Evolutionary conservation across 2,329 filamentous ascomycete species (phyloP), one percentile per base, ranked within the genome.

Genomic region (Penicillium italicum): DNA sequence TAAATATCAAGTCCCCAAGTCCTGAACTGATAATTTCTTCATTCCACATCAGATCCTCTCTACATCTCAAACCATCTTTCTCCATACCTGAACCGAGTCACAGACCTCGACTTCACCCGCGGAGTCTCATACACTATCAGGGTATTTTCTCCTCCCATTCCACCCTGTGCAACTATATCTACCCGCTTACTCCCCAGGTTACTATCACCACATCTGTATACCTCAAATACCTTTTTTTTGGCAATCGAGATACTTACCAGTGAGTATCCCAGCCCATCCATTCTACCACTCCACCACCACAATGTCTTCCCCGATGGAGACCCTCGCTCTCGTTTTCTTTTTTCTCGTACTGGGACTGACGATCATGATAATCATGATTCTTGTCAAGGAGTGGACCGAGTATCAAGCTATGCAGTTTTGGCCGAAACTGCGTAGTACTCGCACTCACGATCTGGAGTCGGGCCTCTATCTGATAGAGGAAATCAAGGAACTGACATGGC

Each of bases 371-470:
- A 37, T 45, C 26, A 51, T 51, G 38, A 40, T 55, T 33, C 40
- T 55, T 40, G 53, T 45, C 20, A 51, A 55, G 28, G 46, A 55
- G 53, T 55, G 53, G 53, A 45, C 47, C 8, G 47, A 55, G 47
- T 50, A 45, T 18, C 16, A 33, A 38, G 40, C 47, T 45, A 28
- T n/a, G 26, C 53, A 45, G 14, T 38, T 55, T 20, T 55, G 53
- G 53, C 53, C 53, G 53, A 38, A 51, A 43, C 47, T 40, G 47
- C 38, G 40, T 40, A 44, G 40, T 12, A 24, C 47, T 45, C 38
- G 34, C 40, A 20, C 53, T 40, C 40, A 40, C 24, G 53, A 55
- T 38, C 47, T 55, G 33, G 53, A 55, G 14, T 50, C 41, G 40
- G 40, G 47, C 40, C 11, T 38, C 9, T 37, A 9, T 20, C 4